phyloP scores from a whole-genome alignment of 768 basidiomycete species.

The Russula brevipes region DNA sequence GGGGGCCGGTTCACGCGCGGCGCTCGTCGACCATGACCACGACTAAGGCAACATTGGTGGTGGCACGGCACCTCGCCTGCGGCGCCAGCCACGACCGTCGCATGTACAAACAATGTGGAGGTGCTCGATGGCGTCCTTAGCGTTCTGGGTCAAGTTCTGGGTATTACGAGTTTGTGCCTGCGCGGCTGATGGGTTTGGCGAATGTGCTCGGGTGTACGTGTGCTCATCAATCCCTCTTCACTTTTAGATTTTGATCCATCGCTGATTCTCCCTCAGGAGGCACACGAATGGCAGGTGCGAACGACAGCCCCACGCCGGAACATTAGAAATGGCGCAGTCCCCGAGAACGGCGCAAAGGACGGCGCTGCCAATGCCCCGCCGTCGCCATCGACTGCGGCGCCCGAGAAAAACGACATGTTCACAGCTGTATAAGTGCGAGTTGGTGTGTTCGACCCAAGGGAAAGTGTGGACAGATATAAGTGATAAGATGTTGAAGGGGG shows the following conservation, averaged over 20 bases:
- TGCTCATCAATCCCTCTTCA: not conserved
- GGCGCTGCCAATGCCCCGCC: not conserved
- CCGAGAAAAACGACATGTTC: not conserved
- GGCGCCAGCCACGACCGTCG: constrained; percentile 52
- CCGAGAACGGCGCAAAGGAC: constrained; percentile 1
- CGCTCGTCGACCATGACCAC: no score
- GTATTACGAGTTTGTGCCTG: constrained; percentile 81
- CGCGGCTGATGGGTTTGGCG: constrained; percentile 76
- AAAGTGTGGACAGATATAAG: no score
- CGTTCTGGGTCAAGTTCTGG: constrained; percentile 45
- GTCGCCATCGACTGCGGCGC: not conserved
- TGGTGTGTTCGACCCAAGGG: no score
- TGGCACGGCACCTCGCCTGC: constrained; percentile 81
- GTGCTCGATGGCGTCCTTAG: constrained; percentile 65
- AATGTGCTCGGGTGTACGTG: constrained; percentile 74
- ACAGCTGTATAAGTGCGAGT: no score
- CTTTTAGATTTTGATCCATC: not conserved
- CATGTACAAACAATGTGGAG: constrained; percentile 74
- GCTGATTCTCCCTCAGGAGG: constrained; percentile 47
- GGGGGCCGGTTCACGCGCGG: no score
- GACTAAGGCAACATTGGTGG: no score
- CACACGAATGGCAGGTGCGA: constrained; percentile 47
- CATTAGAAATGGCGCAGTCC: not conserved
- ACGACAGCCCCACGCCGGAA: constrained; percentile 27
- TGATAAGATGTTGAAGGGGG: no score